phyloP scores from a whole-genome alignment of 371 early-diverging fungal genomes.

The Mucor piriformis region DNA sequence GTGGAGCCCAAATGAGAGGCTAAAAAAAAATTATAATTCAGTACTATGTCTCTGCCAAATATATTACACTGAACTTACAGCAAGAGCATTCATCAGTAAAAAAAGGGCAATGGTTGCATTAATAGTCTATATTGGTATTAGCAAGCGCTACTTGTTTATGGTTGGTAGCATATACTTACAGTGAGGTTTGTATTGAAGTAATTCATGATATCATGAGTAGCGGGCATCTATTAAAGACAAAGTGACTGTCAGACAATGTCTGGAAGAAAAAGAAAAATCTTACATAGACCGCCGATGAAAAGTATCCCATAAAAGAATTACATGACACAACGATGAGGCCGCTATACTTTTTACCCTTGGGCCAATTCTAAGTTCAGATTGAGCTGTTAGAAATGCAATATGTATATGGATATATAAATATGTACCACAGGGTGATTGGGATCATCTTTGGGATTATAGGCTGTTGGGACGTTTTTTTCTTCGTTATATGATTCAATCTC shows the following conservation, averaged over 20 bases:
- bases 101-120: conserved; percentile 23
- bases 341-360: conserved; percentile 24
- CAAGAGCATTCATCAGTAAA: conserved; percentile 24
- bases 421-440: conserved; percentile 29
- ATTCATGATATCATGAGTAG: conserved; percentile 27
- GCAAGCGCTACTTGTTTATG: background rate
- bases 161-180: background rate
- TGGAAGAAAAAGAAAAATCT: background rate
- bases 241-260: background rate
- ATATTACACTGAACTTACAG: conserved; percentile 15
- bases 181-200: conserved; percentile 25
- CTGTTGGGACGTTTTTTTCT: background rate
- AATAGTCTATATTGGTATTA: conserved; percentile 4
- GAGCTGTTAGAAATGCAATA: background rate
- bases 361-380: conserved; percentile 31
- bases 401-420: background rate
- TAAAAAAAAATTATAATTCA: background rate
- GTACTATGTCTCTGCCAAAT: background rate
- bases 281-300: conserved; percentile 42
- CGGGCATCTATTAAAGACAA: conserved; percentile 33
- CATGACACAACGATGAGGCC: conserved; percentile 29
- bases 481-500: background rate
- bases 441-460: conserved; percentile 21
- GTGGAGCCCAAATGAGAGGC: conserved; percentile 43
- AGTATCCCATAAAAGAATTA: conserved; percentile 41